Conservation (phyloP, 208 protist genomes). For the Trypanosoma theileri region DNA sequence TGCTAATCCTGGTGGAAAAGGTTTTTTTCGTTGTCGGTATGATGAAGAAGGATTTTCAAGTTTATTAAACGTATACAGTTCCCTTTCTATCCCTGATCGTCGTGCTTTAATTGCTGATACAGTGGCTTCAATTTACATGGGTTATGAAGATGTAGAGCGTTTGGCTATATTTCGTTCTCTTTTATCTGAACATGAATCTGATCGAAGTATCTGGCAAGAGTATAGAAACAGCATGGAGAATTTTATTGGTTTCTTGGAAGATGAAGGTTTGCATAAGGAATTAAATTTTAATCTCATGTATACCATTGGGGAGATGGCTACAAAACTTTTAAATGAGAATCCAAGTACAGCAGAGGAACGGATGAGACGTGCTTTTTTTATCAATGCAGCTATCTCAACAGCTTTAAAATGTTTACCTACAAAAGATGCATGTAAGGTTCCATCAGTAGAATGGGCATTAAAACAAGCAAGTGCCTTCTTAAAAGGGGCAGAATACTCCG, state of each 20-base stretch:
- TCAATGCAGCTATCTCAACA: constrained; percentile 16
- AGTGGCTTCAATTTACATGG: constrained; percentile 67
- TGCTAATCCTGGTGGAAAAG: constrained; percentile 67
- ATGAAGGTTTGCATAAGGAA: constrained; percentile 33
- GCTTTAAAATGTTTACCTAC: constrained; percentile 8
- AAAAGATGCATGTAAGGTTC: constrained; percentile 24
- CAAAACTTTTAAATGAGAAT: constrained; percentile 24
- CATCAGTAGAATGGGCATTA: constrained; percentile 60
- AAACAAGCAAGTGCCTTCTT: constrained; percentile 58
- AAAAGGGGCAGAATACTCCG: constrained; percentile 28
- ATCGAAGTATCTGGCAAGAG: constrained; percentile 59
- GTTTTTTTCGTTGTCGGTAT: constrained; percentile 89
- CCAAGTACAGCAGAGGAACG: constrained; percentile 21
- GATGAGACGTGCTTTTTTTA: constrained; percentile 25
- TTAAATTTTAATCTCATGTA: constrained; percentile 38
- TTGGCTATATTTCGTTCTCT: constrained; percentile 36
- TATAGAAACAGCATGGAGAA: constrained; percentile 36
- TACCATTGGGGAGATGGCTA: constrained; percentile 8
- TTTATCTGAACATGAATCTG: constrained; percentile 47
- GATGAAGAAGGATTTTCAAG: constrained; percentile 57
- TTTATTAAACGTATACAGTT: constrained; percentile 47
- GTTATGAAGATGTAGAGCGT: constrained; percentile 61
- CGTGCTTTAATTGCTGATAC: constrained; percentile 76
- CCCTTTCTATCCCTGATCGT: constrained; percentile 49
- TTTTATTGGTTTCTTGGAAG: constrained; percentile 46